Evolutionary conservation across 768 basidiomycete genomes (phyloP).

Genomic region (Rhodotorula babjevae): DNA sequence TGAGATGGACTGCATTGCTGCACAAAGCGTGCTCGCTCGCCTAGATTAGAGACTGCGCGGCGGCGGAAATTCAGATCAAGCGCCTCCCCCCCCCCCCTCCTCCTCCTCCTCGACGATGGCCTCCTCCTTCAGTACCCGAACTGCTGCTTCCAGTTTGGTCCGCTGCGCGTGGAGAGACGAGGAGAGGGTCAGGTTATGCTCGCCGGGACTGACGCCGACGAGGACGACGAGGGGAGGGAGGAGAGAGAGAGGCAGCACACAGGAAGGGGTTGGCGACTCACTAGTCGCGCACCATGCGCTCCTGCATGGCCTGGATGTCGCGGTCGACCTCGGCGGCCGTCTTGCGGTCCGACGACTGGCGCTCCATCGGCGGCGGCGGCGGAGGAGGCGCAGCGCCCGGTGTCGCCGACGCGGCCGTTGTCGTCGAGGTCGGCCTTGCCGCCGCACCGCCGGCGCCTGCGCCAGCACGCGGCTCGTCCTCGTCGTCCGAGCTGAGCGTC

Average conservation of each 20-base stretch:
- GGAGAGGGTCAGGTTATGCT: no score
- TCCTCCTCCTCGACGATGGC: no score
- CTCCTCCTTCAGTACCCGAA: neutral
- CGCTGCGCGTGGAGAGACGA: no score
- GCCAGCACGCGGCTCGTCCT: conserved; percentile 53
- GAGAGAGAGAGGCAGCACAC: neutral
- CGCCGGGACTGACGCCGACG: no score
- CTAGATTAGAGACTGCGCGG: no score
- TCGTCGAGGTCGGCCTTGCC: neutral
- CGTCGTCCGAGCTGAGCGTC: conserved; percentile 67
- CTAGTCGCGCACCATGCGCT: conserved; percentile 19
- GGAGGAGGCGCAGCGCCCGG: neutral
- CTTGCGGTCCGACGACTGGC: conserved; percentile 2
- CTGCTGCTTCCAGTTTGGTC: neutral
- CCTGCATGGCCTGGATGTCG: conserved; percentile 19
- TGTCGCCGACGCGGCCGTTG: neutral
- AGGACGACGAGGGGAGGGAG: no score
- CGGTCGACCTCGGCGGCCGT: conserved; percentile 13
- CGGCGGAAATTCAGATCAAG: no score
- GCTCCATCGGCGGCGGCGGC: neutral
- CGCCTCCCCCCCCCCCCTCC: no score
- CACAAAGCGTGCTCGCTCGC: no score
- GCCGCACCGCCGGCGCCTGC: neutral
- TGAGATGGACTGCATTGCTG: no score
- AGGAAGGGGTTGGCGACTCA: no score